phyloP scores from a whole-genome alignment of 1,284 basidiomycete species.

The Fistulinella cinereoalba region DNA sequence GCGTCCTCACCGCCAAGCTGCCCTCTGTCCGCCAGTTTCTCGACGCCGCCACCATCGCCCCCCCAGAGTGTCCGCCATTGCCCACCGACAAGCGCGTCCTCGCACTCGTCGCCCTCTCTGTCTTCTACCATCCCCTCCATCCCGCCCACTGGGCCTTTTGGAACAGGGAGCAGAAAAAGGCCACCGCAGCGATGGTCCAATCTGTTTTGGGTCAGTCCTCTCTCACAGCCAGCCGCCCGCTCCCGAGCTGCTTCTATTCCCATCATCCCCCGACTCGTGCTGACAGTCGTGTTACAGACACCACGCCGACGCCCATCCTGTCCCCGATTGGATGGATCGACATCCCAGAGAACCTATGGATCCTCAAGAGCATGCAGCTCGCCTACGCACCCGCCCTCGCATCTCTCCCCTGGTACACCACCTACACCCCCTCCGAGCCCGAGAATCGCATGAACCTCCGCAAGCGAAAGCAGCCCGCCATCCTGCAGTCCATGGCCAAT shows the following conservation, averaged over 20 bases:
- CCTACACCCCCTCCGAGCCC: constrained; percentile 31
- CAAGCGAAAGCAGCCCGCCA: constrained; percentile 29
- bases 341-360: constrained; percentile 34
- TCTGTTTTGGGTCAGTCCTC: constrained; percentile 26
- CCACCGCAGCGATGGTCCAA: constrained; percentile 27
- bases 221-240: neutral
- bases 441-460: constrained; percentile 34
- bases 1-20: constrained; percentile 31
- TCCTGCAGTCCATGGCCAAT: constrained; percentile 11
- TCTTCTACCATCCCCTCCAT: constrained; percentile 34
- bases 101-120: constrained; percentile 33
- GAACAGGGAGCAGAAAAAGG: constrained; percentile 34
- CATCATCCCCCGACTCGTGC: constrained; percentile 5
- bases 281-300: constrained; percentile 23
- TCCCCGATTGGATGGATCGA: constrained; percentile 36
- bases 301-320: constrained; percentile 32
- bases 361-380: constrained; percentile 30
- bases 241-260: constrained; percentile 1
- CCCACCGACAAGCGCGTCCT: constrained; percentile 31
- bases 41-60: constrained; percentile 23
- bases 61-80: constrained; percentile 30
- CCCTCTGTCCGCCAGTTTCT: constrained; percentile 30
- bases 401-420: constrained; percentile 25
- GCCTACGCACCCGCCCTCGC: constrained; percentile 29
- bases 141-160: constrained; percentile 33